Base-by-base conservation (phyloP, 495 filamentous ascomycete species). In the Cenococcum geophilum region DNA sequence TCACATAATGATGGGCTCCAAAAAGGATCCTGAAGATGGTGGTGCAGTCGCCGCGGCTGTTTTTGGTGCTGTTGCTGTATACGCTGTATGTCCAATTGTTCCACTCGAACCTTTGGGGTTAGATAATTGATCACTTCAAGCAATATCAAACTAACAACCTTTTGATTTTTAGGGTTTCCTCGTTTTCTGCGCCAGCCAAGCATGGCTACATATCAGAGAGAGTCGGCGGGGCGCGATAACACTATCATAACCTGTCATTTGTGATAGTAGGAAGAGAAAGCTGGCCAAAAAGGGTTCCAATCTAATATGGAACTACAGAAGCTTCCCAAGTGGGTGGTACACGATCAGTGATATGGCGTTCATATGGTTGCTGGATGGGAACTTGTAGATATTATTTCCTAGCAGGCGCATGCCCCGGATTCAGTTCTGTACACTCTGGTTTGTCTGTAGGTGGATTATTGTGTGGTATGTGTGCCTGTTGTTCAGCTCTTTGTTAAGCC, bases 101-200 rank as follows among this genome's bases (percentile, higher is more conserved):
- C 25, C 11, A 50, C 22, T 55, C 35, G 22, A 18, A 60, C n/a
- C 1, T 12, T 14, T 56, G 11, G n/a, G 16, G n/a, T 18, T 20
- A n/a, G 45, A 5, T 1, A 4, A 12, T 49, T 18, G 16, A 5
- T 8, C 14, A 27, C 27, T 6, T 32, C 6, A 6, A n/a, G n/a
- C n/a, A 32, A 32, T 32, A 32, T 3, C 2, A 32, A 32, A 32
- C 27, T 32, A 32, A 59, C 14, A 11, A 27, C n/a, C 14, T 48
- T 59, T 69, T 47, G 70, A 61, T 4, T 8, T 8, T 47, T 55
- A 96, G 91, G 83, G 80, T 0, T 96, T 96, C 78, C 82, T 96
- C 59, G 82, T 93, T 52, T 95, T 95, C 77, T 96, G 91, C 76
- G 86, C 84, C 27, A 82, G 88, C 69, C 91, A 96, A 71, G 91